Conservation (phyloP, 345 rosid genomes). For the Bretschneidera sinensis region DNA sequence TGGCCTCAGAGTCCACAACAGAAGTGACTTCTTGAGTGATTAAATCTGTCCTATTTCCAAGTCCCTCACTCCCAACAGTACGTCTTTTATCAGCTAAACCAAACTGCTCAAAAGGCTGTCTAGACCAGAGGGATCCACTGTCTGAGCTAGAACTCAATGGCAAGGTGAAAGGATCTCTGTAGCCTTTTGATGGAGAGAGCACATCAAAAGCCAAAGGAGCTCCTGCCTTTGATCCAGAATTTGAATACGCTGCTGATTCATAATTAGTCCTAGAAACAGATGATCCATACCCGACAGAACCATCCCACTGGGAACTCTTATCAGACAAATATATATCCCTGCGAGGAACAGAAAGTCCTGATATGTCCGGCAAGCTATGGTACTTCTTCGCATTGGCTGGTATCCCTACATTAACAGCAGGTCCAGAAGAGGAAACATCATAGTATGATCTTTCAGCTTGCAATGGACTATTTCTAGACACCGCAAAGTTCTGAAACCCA, state of each 20-base stretch:
- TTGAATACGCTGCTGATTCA: constrained; percentile 44
- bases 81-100: constrained; percentile 64
- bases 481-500: constrained; percentile 50
- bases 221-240: constrained; percentile 44
- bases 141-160: constrained; percentile 36
- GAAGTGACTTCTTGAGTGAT: constrained; percentile 37
- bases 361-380: constrained; percentile 86
- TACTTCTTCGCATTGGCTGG: constrained; percentile 64
- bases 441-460: constrained; percentile 52
- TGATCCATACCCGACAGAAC: constrained; percentile 46
- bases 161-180: constrained; percentile 40
- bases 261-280: constrained; percentile 45
- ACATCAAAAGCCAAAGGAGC: constrained; percentile 45
- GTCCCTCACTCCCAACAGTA: constrained; percentile 44
- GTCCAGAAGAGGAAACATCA: constrained; percentile 39
- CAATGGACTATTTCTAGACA: constrained; percentile 46
- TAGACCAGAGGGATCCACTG: constrained; percentile 88
- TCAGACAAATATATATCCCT: constrained; percentile 44
- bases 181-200: constrained; percentile 43
- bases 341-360: constrained; percentile 59
- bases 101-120: constrained; percentile 97
- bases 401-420: constrained; percentile 32
- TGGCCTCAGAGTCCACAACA: constrained; percentile 57
- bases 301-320: constrained; percentile 53
- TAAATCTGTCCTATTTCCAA: constrained; percentile 39